These are phyloP conservation scores for Striga hermonthica DNA, from an alignment of 305 asterid species.

Conservation along the genomic window DNA sequence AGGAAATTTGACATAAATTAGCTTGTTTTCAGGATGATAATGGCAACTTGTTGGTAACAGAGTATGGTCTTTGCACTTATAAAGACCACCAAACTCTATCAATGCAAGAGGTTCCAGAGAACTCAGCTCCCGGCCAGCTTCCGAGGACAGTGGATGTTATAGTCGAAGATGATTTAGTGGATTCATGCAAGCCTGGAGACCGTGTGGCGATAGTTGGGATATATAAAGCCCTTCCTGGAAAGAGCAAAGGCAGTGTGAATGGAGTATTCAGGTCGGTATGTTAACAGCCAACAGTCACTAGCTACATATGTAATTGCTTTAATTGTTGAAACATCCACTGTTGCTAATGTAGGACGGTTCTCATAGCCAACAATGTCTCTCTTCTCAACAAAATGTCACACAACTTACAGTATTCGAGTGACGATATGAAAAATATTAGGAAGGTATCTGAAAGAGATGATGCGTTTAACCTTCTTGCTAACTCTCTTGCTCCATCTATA, in stretches of 20 bases:
- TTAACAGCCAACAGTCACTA: neutral
- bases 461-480: slow-evolving; percentile 75
- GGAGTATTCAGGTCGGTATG: slow-evolving; percentile 85
- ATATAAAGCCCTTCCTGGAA: slow-evolving; percentile 91
- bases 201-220: slow-evolving; percentile 93
- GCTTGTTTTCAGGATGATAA: slow-evolving; percentile 64
- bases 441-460: slow-evolving; percentile 73
- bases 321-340: slow-evolving; percentile 15
- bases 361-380: slow-evolving; percentile 82
- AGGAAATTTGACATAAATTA: slow-evolving; percentile 19
- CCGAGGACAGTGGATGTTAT: slow-evolving; percentile 89
- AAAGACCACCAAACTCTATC: slow-evolving; percentile 93
- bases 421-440: slow-evolving; percentile 74
- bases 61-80: slow-evolving; percentile 77
- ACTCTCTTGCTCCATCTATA: slow-evolving; percentile 94
- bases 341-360: slow-evolving; percentile 73
- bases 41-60: slow-evolving; percentile 89
- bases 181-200: slow-evolving; percentile 97
- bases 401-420: slow-evolving; percentile 63
- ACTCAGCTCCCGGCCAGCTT: slow-evolving; percentile 98
- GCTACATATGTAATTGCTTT: neutral
- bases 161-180: slow-evolving; percentile 93
- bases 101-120: slow-evolving; percentile 98
- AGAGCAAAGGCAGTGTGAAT: slow-evolving; percentile 86
- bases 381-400: slow-evolving; percentile 87